Conservation (phyloP, 2,329 filamentous ascomycete genomes). For the Exophiala alcalophila region DNA sequence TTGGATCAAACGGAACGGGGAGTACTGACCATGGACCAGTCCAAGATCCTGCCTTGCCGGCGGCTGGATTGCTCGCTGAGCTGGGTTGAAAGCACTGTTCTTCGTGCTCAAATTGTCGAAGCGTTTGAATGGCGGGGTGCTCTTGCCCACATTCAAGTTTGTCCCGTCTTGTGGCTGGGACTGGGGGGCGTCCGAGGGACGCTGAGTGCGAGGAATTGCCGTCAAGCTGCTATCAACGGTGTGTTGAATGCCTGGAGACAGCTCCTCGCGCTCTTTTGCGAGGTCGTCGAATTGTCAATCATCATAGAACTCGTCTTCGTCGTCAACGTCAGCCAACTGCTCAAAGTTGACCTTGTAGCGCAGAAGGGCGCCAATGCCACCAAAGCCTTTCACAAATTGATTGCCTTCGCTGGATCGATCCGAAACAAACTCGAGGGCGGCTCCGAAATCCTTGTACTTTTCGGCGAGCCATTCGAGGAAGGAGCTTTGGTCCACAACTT, state of each 20-base stretch:
- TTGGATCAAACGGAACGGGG: background rate
- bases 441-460: slow-evolving; percentile 97
- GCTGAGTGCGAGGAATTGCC: slow-evolving; percentile 34
- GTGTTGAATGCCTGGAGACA: slow-evolving; percentile 55
- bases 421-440: slow-evolving; percentile 92
- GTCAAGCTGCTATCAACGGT: slow-evolving; percentile 8
- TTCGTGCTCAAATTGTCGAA: slow-evolving; percentile 6
- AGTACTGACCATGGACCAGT: slow-evolving; percentile 30
- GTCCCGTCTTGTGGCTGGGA: slow-evolving; percentile 9
- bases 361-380: slow-evolving; percentile 94
- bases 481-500: slow-evolving; percentile 77
- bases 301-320: slow-evolving; percentile 87
- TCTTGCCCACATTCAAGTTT: background rate
- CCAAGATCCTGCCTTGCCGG: slow-evolving; percentile 28
- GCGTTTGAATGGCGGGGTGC: slow-evolving; percentile 17
- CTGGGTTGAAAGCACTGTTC: slow-evolving; percentile 2
- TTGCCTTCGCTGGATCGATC: slow-evolving; percentile 97
- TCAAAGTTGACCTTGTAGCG: slow-evolving; percentile 99
- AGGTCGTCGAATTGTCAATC: slow-evolving; percentile 42
- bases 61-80: slow-evolving; percentile 26
- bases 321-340: slow-evolving; percentile 84
- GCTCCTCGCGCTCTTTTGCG: slow-evolving; percentile 66
- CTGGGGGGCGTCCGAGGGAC: slow-evolving; percentile 26
- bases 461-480: slow-evolving; percentile 99
- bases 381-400: slow-evolving; percentile 99